phyloP scores from a whole-genome alignment of 108 stramenopile species.

The Pseudonitzschia delicatissima region DNA sequence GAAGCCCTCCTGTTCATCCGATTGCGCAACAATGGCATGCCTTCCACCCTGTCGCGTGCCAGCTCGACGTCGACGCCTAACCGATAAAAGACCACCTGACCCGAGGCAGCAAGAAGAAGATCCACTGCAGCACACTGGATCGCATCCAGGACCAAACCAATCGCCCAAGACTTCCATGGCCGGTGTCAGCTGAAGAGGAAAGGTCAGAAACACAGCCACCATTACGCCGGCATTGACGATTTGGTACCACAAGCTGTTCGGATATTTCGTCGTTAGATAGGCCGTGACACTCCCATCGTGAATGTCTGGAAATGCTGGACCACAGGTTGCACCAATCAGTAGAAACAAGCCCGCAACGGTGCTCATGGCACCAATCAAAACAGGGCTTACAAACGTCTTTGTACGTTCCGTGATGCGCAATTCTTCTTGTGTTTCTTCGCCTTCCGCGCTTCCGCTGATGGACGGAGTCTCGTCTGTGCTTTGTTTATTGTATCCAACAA shows the following conservation, averaged over 20 bases:
- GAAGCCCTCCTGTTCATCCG: too few relatives aligned
- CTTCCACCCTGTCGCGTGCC: background rate
- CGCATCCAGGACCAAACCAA: slow-evolving; percentile 15
- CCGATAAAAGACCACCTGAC: background rate
- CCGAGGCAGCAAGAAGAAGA: background rate
- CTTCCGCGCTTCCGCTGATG: background rate
- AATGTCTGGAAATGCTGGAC: slow-evolving; percentile 37
- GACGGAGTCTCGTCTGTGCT: background rate
- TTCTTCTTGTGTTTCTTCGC: background rate
- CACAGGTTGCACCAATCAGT: slow-evolving; percentile 27
- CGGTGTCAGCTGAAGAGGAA: slow-evolving; percentile 41
- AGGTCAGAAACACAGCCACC: slow-evolving; percentile 38
- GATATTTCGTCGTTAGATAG: slow-evolving; percentile 26
- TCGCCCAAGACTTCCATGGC: slow-evolving; percentile 43
- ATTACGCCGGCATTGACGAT: slow-evolving; percentile 37
- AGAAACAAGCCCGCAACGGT: slow-evolving; percentile 30
- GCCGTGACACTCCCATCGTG: slow-evolving; percentile 35
- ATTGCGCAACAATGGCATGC: background rate
- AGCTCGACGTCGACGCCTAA: background rate
- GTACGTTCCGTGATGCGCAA: background rate
- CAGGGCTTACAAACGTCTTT: background rate
- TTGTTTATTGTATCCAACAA: background rate
- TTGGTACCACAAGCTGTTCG: slow-evolving; percentile 13
- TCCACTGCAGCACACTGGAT: slow-evolving; percentile 5
- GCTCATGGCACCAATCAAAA: slow-evolving; percentile 27